These are phyloP conservation scores for Cercospora canescens DNA, from an alignment of 2,329 filamentous ascomycete species.

Conservation along the genomic window DNA sequence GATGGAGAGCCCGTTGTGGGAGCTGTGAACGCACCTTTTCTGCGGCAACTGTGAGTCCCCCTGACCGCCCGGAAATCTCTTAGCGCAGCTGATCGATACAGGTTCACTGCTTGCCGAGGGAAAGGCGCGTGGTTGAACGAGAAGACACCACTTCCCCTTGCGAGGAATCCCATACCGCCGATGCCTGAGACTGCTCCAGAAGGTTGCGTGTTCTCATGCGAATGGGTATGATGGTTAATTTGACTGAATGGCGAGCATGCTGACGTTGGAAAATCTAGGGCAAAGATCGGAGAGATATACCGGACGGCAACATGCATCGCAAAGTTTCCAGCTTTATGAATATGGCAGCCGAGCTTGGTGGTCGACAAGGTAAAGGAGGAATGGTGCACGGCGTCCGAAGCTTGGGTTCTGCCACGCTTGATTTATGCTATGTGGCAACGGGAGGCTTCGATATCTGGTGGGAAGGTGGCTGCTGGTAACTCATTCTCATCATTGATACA, in stretches of 20 bases:
- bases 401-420: constrained; percentile 71
- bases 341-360: constrained; percentile 67
- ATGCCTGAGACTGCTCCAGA: constrained; percentile 65
- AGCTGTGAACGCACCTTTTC: constrained; percentile 70
- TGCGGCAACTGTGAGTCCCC: constrained; percentile 37
- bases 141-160: constrained; percentile 61
- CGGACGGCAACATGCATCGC: constrained; percentile 67
- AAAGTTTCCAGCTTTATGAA: constrained; percentile 76
- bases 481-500: not conserved
- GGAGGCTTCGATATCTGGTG: constrained; percentile 77
- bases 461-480: constrained; percentile 61
- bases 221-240: constrained; percentile 36
- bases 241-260: not conserved
- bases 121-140: constrained; percentile 70
- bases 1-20: constrained; percentile 63
- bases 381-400: constrained; percentile 79
- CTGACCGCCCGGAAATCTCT: not conserved
- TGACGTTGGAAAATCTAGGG: constrained; percentile 42
- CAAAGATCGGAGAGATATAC: constrained; percentile 68
- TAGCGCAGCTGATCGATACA: constrained; percentile 45
- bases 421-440: constrained; percentile 74
- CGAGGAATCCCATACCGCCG: constrained; percentile 62
- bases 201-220: constrained; percentile 71
- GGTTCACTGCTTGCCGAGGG: constrained; percentile 66
- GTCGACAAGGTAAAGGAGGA: constrained; percentile 65